Base-by-base conservation (phyloP, 495 filamentous ascomycete species). In the Penicillium canariense region DNA sequence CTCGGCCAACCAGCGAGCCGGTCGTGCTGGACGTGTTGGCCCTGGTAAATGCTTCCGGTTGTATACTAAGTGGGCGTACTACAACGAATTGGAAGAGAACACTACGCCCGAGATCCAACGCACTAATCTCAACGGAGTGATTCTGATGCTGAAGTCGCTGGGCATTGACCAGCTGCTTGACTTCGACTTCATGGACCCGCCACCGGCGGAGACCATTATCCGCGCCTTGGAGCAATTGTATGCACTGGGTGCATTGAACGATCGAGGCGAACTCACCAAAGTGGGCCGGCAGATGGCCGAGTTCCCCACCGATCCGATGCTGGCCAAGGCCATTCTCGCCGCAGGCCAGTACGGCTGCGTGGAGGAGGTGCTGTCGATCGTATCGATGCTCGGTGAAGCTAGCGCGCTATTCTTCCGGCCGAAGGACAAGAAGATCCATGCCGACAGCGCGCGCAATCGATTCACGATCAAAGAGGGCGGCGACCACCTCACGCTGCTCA, bases 131-230 rank as follows among this genome's bases (percentile, higher is more conserved):
- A 94, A 86, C 60, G 78, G 83, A 27, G 85, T 95, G 2, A 90
- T 97, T 11, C 76, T 98, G 15, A 81, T 92, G 59, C 76, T 98
- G 9, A 97, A 96, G 66, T 87, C 87, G 1, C 80, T 97, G 12
- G 95, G 95, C 11, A 96, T 98, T 64, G 92, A 96, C 65, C 87
- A 97, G 58, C 82, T 98, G 0, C 81, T 98, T 10, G 86, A 92
- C 35, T 98, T 98, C 59, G 94, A 98, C 62, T 97, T 96, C 67
- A 91, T 97, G 83, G 94, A 97, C 62, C 87, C 93, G 0, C 94
- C 94, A 1, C 88, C 92, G 0, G 87, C 91, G 0, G 92, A 96
- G 67, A 90, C 90, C 8, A 83, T 98, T 45, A 96, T 97, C 65
- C 84, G 88, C 18, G 90, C 91, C 1, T 72, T 98, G 45, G 94